phyloP scores from a whole-genome alignment of 2,329 filamentous ascomycete species.

The Pyricularia grisea region DNA sequence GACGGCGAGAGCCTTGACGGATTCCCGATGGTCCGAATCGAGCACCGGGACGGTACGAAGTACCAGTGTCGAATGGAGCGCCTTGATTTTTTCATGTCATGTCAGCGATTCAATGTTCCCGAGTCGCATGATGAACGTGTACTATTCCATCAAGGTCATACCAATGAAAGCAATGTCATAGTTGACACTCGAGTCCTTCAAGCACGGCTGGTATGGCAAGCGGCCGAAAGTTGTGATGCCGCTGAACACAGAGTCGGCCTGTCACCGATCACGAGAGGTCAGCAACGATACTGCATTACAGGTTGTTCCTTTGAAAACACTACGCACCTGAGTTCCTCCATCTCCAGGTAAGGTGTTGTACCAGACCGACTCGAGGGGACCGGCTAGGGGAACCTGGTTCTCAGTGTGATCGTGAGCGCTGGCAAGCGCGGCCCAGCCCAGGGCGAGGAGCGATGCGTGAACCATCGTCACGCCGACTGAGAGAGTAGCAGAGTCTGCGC shows the following conservation, averaged over 20 bases:
- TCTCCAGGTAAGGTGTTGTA: conserved; percentile 77
- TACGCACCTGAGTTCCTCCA: conserved; percentile 65
- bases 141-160: conserved; percentile 16
- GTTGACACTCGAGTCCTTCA: conserved; percentile 57
- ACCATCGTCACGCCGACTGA: neutral
- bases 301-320: neutral
- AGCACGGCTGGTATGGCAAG: conserved; percentile 67
- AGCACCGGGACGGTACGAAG: conserved; percentile 74
- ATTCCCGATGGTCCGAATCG: conserved; percentile 80
- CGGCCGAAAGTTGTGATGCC: conserved; percentile 81
- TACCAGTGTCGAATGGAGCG: conserved; percentile 78
- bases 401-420: conserved; percentile 27
- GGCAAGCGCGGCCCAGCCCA: neutral
- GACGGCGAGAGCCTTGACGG: conserved; percentile 72
- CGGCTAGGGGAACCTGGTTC: conserved; percentile 49
- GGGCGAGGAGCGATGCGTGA: neutral
- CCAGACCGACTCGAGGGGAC: conserved; percentile 69
- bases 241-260: conserved; percentile 84
- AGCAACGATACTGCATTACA: conserved; percentile 1
- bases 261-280: neutral
- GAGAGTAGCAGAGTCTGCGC: neutral
- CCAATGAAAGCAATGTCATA: conserved; percentile 84
- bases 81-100: conserved; percentile 32
- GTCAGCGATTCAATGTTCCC: neutral
- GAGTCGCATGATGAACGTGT: neutral